Conservation (phyloP, 1,284 basidiomycete species). For the Trametes versicolor region DNA sequence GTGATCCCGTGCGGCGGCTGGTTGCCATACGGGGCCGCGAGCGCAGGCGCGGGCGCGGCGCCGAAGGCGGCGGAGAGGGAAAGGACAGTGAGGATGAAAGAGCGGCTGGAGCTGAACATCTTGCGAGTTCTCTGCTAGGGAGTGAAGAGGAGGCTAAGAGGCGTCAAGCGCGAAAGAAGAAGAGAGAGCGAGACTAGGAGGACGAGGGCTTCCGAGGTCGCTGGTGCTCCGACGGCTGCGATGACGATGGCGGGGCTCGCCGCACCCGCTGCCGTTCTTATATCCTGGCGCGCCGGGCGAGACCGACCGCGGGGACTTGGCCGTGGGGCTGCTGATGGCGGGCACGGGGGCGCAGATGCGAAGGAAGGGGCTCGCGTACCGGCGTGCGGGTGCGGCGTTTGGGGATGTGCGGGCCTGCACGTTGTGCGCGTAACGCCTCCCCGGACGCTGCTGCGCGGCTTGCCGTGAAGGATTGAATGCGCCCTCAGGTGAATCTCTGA, state of each 20-base stretch:
- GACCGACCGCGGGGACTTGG: neutral
- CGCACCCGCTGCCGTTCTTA: constrained; percentile 6
- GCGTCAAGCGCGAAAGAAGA: constrained; percentile 7
- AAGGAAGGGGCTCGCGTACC: neutral
- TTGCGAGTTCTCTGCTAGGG: neutral
- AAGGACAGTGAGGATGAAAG: constrained; percentile 29
- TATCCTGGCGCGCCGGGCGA: neutral
- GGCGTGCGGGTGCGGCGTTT: neutral
- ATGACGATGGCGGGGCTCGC: neutral
- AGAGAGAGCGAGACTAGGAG: neutral
- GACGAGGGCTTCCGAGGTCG: constrained; percentile 6
- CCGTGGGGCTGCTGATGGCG: neutral
- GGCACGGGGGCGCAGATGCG: neutral
- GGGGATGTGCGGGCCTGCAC: neutral
- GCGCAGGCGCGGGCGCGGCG: constrained; percentile 15
- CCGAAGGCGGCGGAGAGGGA: constrained; percentile 17
- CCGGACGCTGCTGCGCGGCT: too few species aligned
- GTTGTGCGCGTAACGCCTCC: neutral
- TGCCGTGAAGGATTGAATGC: neutral
- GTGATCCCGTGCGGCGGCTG: neutral
- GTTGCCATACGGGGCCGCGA: constrained; percentile 2
- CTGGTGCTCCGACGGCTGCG: constrained; percentile 16
- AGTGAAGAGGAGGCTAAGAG: neutral
- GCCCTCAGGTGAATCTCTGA: neutral
- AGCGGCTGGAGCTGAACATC: constrained; percentile 32